phyloP scores from a whole-genome alignment of 148 eudicot genomes.

The Pharnaceum exiguum region DNA sequence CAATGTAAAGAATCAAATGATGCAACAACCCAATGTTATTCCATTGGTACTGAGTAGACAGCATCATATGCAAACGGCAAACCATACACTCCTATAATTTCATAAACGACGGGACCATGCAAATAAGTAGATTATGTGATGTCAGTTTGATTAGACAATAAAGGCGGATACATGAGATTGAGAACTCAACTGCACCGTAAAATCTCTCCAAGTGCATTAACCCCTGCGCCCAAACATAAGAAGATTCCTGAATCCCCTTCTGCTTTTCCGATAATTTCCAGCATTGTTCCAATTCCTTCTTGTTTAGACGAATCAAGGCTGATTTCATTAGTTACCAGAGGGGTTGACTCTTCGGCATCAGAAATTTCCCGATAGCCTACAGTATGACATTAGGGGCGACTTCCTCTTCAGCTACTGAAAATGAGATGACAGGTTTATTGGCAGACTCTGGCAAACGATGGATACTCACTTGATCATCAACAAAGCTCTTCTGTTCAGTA shows the following conservation, averaged over 20 bases:
- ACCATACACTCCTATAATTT: no score
- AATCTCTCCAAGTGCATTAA: slow-evolving; percentile 9
- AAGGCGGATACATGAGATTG: slow-evolving; percentile 5
- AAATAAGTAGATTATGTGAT: no score
- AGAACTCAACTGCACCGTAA: background rate
- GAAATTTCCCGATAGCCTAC: slow-evolving; percentile 34
- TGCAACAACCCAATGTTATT: no score
- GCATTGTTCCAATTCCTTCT: slow-evolving; percentile 64
- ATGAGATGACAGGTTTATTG: slow-evolving; percentile 12
- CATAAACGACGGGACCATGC: no score
- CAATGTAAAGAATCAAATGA: no score
- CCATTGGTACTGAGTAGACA: no score
- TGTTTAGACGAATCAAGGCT: slow-evolving; percentile 27
- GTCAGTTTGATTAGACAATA: no score
- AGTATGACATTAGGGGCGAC: slow-evolving; percentile 8
- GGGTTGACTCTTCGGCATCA: slow-evolving; percentile 43
- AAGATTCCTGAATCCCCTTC: slow-evolving; percentile 69
- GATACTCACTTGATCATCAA: slow-evolving; percentile 13
- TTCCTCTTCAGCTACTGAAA: slow-evolving; percentile 13
- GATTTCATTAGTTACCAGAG: slow-evolving; percentile 30
- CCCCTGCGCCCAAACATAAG: slow-evolving; percentile 63
- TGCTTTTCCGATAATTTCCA: slow-evolving; percentile 49
- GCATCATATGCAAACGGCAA: no score
- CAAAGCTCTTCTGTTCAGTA: slow-evolving; percentile 13
- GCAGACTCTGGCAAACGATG: slow-evolving; percentile 31